Percentiles rank a stretch among this genome's conserved stretches.
Conservation (phyloP, 202 grass and related monocot genomes). For the Carex arenaria region DNA sequence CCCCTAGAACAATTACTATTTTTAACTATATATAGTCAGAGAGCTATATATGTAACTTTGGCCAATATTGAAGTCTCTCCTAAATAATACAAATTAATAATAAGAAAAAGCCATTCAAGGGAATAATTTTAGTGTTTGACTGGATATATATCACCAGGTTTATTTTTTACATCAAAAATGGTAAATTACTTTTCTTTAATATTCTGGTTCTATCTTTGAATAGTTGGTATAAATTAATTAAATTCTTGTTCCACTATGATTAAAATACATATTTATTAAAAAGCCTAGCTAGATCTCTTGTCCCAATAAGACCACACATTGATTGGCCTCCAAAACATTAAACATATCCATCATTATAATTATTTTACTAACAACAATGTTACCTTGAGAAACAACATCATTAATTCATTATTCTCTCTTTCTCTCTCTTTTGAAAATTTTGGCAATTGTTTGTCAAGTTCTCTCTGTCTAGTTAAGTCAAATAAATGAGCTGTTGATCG, state of each 20-base stretch:
- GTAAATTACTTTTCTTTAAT: not conserved
- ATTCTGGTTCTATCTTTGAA: not conserved
- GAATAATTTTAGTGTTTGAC: constrained; percentile 6
- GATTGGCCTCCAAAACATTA: not conserved
- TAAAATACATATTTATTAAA: not conserved
- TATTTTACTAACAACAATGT: constrained; percentile 4
- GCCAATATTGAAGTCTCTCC: not conserved
- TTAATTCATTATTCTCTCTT: not conserved
- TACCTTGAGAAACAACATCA: constrained; percentile 5
- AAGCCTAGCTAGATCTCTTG: not conserved
- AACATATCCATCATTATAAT: not conserved
- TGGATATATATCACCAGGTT: not conserved
- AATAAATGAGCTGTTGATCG: not conserved
- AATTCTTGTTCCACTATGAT: not conserved
- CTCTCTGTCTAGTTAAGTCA: not conserved
- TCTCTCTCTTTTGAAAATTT: not conserved
- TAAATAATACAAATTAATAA: not conserved
- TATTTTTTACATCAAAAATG: not conserved
- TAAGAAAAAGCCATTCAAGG: not conserved
- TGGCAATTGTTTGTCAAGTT: not conserved
- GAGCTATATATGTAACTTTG: too few species aligned
- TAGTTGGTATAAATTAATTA: not conserved
- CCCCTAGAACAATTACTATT: not conserved
- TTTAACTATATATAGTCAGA: not conserved
- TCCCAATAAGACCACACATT: constrained; percentile 4